phyloP scores from a whole-genome alignment of 345 rosid species.

The Eucalyptus camaldulensis region DNA sequence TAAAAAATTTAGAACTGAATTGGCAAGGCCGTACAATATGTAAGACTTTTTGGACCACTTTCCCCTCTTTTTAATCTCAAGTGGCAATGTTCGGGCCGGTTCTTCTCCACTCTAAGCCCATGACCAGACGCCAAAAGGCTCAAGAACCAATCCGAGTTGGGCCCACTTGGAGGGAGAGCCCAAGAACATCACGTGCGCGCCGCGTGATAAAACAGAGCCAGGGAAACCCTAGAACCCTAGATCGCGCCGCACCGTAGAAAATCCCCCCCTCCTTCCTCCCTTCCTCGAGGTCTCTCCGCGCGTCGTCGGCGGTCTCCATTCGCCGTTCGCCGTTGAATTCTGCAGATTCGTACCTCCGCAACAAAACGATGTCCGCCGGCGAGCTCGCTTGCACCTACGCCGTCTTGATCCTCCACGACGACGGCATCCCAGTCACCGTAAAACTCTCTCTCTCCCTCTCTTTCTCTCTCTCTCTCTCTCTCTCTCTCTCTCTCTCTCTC shows the following conservation, averaged over 20 bases:
- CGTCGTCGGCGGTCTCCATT: too few relatives aligned
- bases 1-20: rapidly evolving
- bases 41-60: too few relatives aligned
- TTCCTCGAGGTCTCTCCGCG: too few relatives aligned
- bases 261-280: neutral
- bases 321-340: neutral
- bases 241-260: neutral
- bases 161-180: neutral
- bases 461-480: neutral
- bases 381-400: constrained; percentile 66
- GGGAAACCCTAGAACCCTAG: neutral
- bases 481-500: neutral
- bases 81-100: neutral
- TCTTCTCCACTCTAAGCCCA: neutral
- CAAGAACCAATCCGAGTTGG: neutral
- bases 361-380: constrained; percentile 20
- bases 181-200: neutral
- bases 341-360: neutral
- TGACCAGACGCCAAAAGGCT: neutral
- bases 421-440: constrained; percentile 55
- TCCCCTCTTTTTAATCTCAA: too few relatives aligned
- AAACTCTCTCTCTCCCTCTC: neutral
- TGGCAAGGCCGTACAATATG: rapidly evolving
- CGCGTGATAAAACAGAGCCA: neutral
- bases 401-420: constrained; percentile 40